phyloP scores from a whole-genome alignment of 306 rosid species.

The Myrica gale region DNA sequence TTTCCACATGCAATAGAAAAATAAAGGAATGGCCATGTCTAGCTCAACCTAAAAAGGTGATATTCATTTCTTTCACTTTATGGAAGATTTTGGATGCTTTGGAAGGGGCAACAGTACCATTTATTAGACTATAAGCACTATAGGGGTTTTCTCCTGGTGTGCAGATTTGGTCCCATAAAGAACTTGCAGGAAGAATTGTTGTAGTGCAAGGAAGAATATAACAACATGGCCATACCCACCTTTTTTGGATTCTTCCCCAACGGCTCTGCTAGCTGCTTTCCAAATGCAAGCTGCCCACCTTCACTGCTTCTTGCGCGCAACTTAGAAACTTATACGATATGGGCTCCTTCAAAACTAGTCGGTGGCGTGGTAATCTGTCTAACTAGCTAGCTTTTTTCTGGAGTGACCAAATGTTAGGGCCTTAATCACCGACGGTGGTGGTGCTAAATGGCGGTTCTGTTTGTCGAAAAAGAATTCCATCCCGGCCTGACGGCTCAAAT shows the following conservation, averaged over 20 bases:
- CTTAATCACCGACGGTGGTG: too few relatives aligned
- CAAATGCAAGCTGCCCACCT: conserved; percentile 25
- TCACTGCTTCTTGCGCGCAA: conserved; percentile 8
- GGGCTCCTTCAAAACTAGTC: too few relatives aligned
- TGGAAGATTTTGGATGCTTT: conserved; percentile 62
- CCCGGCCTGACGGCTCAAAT: too few relatives aligned
- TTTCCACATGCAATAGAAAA: conserved; percentile 41
- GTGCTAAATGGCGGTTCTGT: too few relatives aligned
- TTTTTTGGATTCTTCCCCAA: conserved; percentile 64
- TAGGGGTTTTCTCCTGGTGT: conserved; percentile 22
- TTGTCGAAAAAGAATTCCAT: too few relatives aligned
- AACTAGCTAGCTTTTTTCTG: not conserved
- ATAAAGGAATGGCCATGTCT: conserved; percentile 28
- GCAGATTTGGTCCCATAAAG: conserved; percentile 83
- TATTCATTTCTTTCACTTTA: conserved; percentile 53
- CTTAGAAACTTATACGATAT: not conserved
- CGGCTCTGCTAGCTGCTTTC: conserved; percentile 24
- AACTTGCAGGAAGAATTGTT: conserved; percentile 70
- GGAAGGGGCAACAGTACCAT: conserved; percentile 17
- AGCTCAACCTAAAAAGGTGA: conserved; percentile 52
- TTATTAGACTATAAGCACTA: not conserved
- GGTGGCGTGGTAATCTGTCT: not conserved
- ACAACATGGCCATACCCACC: conserved; percentile 56
- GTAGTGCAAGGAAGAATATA: conserved; percentile 65
- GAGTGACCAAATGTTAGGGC: too few relatives aligned